Conservation (phyloP, 202 grass and related monocot genomes). For the Brachypodium distachyon region DNA sequence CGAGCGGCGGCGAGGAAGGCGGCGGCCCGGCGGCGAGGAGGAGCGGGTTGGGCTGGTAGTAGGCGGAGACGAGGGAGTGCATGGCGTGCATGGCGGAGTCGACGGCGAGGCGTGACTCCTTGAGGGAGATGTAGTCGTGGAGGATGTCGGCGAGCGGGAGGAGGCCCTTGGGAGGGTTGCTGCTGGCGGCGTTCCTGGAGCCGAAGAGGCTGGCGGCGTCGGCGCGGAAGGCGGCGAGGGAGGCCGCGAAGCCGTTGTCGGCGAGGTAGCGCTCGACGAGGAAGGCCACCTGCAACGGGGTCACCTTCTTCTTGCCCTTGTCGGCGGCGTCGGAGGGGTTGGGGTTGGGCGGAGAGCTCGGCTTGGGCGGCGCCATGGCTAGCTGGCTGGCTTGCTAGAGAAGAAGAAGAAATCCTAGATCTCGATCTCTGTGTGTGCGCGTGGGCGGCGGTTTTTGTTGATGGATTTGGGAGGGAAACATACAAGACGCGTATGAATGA, state of each 20-base stretch:
- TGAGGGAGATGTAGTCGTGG: constrained; percentile 80
- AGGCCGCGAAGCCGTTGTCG: constrained; percentile 47
- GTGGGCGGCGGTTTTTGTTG: not conserved
- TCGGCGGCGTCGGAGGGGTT: not conserved
- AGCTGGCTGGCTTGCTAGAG: not conserved
- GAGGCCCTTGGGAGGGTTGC: constrained; percentile 48
- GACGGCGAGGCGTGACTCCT: constrained; percentile 51
- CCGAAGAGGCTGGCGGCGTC: constrained; percentile 53
- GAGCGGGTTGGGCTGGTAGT: constrained; percentile 8
- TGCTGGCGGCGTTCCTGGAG: constrained; percentile 17
- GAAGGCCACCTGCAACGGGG: constrained; percentile 72
- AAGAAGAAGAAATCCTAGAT: too few species aligned
- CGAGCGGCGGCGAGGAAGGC: constrained; percentile 53
- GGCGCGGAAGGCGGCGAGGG: constrained; percentile 68
- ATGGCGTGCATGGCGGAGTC: constrained; percentile 63
- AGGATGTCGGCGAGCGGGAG: constrained; percentile 67
- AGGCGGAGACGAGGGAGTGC: constrained; percentile 48
- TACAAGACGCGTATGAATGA: too few species aligned
- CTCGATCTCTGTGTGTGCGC: not conserved
- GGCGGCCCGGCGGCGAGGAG: not conserved
- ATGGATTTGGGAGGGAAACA: not conserved
- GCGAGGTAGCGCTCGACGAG: constrained; percentile 86
- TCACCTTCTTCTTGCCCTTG: constrained; percentile 44
- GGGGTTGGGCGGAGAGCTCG: not conserved
- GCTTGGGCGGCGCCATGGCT: constrained; percentile 31